phyloP scores from a whole-genome alignment of 2,329 filamentous ascomycete species.

The Plectosphaerella sp. region DNA sequence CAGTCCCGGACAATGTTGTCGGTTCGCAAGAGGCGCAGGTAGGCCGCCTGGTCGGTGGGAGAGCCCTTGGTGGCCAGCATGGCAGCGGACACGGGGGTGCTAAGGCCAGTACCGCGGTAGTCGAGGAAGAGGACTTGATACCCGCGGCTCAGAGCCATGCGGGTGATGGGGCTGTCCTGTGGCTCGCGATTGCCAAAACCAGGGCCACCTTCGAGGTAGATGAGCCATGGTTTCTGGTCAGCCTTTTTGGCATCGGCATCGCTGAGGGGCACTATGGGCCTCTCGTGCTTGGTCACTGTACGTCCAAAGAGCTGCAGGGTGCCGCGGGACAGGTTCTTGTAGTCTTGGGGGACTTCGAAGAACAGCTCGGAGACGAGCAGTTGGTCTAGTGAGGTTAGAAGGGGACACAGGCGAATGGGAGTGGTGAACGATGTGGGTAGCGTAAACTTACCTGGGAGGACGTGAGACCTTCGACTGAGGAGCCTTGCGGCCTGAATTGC shows the following conservation, averaged over 20 bases:
- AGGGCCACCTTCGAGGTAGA: conserved; percentile 84
- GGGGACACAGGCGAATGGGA: neutral
- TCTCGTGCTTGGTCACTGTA: conserved; percentile 63
- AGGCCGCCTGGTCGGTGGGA: conserved; percentile 66
- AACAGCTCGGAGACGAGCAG: conserved; percentile 75
- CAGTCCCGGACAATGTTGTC: conserved; percentile 88
- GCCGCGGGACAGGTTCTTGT: conserved; percentile 55
- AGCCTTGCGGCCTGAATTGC: conserved; percentile 31
- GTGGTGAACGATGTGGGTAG: neutral
- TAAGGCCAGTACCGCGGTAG: conserved; percentile 84
- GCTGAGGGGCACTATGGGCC: conserved; percentile 47
- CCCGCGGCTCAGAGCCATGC: conserved; percentile 67
- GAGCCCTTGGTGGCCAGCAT: conserved; percentile 59
- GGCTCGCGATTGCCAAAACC: conserved; percentile 74
- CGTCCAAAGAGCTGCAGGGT: conserved; percentile 75
- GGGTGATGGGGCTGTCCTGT: conserved; percentile 68
- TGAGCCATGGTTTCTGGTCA: conserved; percentile 50
- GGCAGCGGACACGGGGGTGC: conserved; percentile 70
- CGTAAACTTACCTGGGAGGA: conserved; percentile 20
- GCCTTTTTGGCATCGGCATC: conserved; percentile 25
- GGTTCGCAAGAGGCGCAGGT: conserved; percentile 80
- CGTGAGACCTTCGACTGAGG: conserved; percentile 36
- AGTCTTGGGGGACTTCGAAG: conserved; percentile 83
- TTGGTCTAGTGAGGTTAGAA: conserved; percentile 48
- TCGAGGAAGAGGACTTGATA: conserved; percentile 88